Percentiles rank a stretch among this genome's conserved stretches.
phyloP scores from a whole-genome alignment of 768 basidiomycete genomes.

The Mycena belliarum region DNA sequence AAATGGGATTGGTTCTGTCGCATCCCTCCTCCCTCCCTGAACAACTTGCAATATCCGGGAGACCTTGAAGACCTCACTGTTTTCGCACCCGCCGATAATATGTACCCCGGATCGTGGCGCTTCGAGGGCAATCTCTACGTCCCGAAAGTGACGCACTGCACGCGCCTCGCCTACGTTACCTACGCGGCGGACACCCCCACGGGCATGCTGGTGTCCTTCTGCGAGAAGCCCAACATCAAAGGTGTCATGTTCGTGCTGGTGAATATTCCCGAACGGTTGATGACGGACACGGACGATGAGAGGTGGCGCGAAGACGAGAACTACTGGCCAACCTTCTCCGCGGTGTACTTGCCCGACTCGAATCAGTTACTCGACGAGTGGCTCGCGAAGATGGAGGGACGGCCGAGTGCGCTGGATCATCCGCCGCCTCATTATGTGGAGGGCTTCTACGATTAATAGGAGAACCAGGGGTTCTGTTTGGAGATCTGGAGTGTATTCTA shows the following conservation, averaged over 20 bases:
- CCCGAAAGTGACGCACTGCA: not conserved
- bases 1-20: not conserved
- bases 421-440: too few relatives aligned
- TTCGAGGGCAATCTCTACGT: not conserved
- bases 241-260: not conserved
- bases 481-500: too few relatives aligned
- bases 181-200: not conserved
- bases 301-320: not conserved
- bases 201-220: too few relatives aligned
- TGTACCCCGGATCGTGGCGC: not conserved
- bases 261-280: not conserved
- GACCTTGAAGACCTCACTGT: not conserved
- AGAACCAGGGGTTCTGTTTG: too few relatives aligned
- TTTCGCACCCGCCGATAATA: not conserved
- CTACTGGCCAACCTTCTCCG: not conserved
- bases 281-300: too few relatives aligned
- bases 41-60: too few relatives aligned
- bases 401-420: too few relatives aligned
- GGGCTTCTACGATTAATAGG: too few relatives aligned
- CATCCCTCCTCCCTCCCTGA: not conserved
- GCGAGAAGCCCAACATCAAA: not conserved
- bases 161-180: not conserved
- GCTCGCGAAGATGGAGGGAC: too few relatives aligned
- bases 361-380: not conserved
- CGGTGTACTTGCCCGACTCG: not conserved